A percentile compares a stretch with the other conserved stretches of the same genome.
These are phyloP conservation scores for Penicillium thymicola DNA, from an alignment of 2,329 filamentous ascomycete genomes.

Conservation along the genomic window DNA sequence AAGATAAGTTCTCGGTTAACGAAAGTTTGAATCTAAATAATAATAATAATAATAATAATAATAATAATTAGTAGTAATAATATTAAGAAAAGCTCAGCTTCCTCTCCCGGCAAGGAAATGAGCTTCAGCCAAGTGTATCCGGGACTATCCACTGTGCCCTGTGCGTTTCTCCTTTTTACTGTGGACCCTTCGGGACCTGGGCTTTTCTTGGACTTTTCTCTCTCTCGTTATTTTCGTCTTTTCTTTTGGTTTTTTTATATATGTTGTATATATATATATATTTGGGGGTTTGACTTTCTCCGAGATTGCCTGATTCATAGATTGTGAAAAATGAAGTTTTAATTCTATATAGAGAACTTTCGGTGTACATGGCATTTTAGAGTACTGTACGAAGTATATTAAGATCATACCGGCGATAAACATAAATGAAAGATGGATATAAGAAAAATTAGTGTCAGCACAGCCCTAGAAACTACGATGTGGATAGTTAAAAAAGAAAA, in stretches of 20 bases:
- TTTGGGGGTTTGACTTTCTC: neutral
- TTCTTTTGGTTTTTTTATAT: neutral
- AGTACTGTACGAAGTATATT: neutral
- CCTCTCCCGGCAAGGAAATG: constrained; percentile 1
- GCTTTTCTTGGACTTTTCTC: neutral
- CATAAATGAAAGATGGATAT: neutral
- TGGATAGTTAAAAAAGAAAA: neutral
- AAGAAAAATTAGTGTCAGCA: neutral
- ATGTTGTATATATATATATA: neutral
- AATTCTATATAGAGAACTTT: neutral
- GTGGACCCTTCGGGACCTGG: constrained; percentile 4
- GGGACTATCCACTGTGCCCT: constrained; percentile 12
- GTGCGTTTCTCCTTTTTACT: constrained; percentile 8
- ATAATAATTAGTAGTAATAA: too few species aligned
- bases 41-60: too few species aligned
- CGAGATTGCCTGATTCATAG: neutral
- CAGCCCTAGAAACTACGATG: neutral
- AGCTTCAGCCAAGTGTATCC: constrained; percentile 4
- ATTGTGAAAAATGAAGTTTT: neutral
- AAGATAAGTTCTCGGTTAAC: neutral
- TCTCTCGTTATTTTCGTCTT: neutral
- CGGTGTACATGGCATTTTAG: neutral
- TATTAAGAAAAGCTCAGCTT: neutral
- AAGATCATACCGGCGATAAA: neutral
- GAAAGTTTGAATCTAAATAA: neutral